phyloP scores from a whole-genome alignment of 2,329 filamentous ascomycete species.

The Teratosphaeriaceae sp. region DNA sequence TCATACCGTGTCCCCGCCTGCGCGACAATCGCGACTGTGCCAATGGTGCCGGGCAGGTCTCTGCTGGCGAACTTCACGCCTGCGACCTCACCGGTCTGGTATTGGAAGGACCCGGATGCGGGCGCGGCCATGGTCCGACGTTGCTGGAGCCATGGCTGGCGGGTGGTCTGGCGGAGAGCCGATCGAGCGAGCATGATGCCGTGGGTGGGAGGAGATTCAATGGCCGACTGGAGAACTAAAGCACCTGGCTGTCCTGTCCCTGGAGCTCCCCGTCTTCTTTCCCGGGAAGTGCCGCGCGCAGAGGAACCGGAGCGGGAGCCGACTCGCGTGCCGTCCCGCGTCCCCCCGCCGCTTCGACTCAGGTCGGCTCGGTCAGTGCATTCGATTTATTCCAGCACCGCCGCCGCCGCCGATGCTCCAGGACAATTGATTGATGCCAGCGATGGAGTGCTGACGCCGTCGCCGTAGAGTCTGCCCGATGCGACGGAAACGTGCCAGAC shows the following conservation, averaged over 20 bases:
- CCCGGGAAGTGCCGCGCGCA: no score
- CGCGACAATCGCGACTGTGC: constrained; percentile 82
- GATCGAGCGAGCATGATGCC: constrained; percentile 59
- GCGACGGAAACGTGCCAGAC: constrained; percentile 24
- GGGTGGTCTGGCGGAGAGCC: constrained; percentile 56
- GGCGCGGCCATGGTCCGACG: constrained; percentile 60
- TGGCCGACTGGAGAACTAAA: no score
- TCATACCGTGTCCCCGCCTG: constrained; percentile 95
- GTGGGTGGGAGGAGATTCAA: constrained; percentile 17
- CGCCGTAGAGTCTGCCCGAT: no score
- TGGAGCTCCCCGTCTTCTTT: background rate
- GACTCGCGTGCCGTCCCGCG: no score
- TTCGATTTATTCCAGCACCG: no score
- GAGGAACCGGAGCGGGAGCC: no score
- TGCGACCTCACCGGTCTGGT: constrained; percentile 76
- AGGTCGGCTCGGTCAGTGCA: no score
- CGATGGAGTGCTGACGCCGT: no score
- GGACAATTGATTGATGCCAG: no score
- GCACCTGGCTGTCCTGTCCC: no score
- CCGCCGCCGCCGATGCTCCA: no score
- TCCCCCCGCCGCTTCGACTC: no score
- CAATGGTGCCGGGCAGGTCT: constrained; percentile 81
- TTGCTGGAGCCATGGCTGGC: constrained; percentile 52
- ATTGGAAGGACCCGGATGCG: constrained; percentile 71
- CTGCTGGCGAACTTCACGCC: constrained; percentile 90